Evolutionary conservation across 257 asterid species (phyloP).

Genomic region (Capsicum baccatum): DNA sequence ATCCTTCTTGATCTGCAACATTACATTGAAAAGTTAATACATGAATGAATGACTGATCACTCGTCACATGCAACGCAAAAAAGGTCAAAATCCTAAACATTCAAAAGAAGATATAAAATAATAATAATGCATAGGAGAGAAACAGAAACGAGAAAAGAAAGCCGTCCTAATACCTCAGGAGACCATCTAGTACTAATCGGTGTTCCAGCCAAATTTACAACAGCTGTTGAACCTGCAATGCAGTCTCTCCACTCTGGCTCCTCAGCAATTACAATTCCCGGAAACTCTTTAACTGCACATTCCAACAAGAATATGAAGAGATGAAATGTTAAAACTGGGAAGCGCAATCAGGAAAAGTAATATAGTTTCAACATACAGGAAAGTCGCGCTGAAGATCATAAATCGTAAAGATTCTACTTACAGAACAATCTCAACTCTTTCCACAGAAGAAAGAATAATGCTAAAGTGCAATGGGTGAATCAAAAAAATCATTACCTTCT

Average conservation of each 20-base stretch:
- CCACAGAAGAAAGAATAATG: background rate
- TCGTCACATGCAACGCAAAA: background rate
- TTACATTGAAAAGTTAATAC: slow-evolving; percentile 29
- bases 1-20: slow-evolving; percentile 87
- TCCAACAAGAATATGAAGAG: slow-evolving; percentile 14
- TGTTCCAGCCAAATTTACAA: slow-evolving; percentile 92
- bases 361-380: background rate
- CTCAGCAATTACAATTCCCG: slow-evolving; percentile 74
- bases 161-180: slow-evolving; percentile 57
- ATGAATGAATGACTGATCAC: background rate
- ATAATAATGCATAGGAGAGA: background rate
- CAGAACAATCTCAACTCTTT: too few species aligned
- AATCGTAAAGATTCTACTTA: background rate
- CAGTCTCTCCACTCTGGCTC: slow-evolving; percentile 80
- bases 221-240: slow-evolving; percentile 88
- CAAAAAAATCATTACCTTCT: slow-evolving; percentile 78
- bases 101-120: background rate
- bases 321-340: background rate
- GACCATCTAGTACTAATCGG: slow-evolving; percentile 96
- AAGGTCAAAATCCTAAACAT: background rate
- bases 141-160: background rate
- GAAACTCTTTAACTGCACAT: slow-evolving; percentile 68
- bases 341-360: background rate
- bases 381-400: background rate
- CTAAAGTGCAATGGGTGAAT: background rate